A percentile compares a stretch with the other conserved stretches of the same genome.
These are phyloP conservation scores for Penicillium sp. DNA, from an alignment of 2,329 filamentous ascomycete species.

Conservation along the genomic window DNA sequence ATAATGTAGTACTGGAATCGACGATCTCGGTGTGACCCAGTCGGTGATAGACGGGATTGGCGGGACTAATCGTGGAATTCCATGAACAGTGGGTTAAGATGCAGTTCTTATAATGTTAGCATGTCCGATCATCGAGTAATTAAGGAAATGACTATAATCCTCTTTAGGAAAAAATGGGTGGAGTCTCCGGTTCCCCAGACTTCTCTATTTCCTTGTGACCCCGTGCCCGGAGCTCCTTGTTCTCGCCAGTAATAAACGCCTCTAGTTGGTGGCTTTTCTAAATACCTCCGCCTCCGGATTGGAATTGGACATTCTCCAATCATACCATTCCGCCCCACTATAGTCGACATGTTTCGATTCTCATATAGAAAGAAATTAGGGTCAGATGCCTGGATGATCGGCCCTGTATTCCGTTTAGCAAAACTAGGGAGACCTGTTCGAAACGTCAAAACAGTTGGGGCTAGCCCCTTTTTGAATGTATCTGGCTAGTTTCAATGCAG, in stretches of 20 bases:
- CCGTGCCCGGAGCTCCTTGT: constrained; percentile 2
- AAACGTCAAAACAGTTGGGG: background rate
- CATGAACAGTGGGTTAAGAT: constrained; percentile 5
- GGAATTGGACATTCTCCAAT: constrained; percentile 18
- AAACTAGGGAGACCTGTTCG: background rate
- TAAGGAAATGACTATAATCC: constrained; percentile 1
- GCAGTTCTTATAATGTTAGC: constrained; percentile 16
- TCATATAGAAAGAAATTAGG: constrained; percentile 5
- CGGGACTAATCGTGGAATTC: constrained; percentile 6
- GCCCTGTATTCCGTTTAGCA: constrained; percentile 10
- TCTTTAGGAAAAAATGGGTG: constrained; percentile 7
- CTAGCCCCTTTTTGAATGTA: constrained; percentile 1
- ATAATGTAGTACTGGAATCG: background rate
- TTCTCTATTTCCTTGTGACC: constrained; percentile 14
- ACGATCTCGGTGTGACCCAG: constrained; percentile 1
- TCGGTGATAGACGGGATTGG: background rate
- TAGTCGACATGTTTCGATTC: background rate
- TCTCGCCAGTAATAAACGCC: constrained; percentile 7
- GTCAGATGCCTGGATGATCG: constrained; percentile 12
- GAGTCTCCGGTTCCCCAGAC: constrained; percentile 13
- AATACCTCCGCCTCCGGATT: constrained; percentile 18
- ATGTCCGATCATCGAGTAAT: background rate
- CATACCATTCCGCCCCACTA: constrained; percentile 4
- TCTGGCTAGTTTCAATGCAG: background rate
- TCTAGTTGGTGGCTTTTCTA: constrained; percentile 14